phyloP scores from a whole-genome alignment of 192 early-diverging fungal genomes.

The Rhizophagus clarus region DNA sequence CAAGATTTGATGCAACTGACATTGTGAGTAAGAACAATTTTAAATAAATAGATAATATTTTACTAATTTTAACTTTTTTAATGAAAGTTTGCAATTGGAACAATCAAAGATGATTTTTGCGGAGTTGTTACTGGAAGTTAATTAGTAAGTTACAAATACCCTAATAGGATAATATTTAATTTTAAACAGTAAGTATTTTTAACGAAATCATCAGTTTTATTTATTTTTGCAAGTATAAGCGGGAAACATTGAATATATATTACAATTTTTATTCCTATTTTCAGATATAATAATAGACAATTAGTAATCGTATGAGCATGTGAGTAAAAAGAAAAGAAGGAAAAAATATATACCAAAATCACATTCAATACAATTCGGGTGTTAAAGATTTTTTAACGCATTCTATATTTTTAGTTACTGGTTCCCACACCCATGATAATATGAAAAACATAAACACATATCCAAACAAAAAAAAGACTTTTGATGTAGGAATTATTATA shows the following conservation, averaged over 20 bases:
- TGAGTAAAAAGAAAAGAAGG: neutral
- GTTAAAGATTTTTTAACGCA: neutral
- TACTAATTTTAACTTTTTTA: neutral
- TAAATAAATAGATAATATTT: neutral
- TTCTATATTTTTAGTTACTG: neutral
- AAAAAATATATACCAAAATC: neutral
- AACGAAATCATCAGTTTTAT: neutral
- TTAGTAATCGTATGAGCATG: neutral
- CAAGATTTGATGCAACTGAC: slow-evolving; percentile 87
- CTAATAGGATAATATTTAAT: no score
- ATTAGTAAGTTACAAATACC: neutral
- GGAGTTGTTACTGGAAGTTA: slow-evolving; percentile 11
- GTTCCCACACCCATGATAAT: neutral
- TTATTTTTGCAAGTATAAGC: neutral
- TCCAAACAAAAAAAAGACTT: neutral
- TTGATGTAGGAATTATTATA: neutral
- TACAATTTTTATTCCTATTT: neutral
- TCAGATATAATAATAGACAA: neutral
- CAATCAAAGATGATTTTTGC: slow-evolving; percentile 92
- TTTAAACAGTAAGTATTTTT: neutral
- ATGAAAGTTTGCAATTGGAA: slow-evolving; percentile 86
- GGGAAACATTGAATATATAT: no score
- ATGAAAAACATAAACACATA: neutral
- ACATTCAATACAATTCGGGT: neutral
- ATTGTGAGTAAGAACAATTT: slow-evolving; percentile 67